Percentiles rank a stretch among this genome's conserved stretches.
These are phyloP conservation scores for Microsporum audouinii DNA, from an alignment of 2,329 filamentous ascomycete species.

Conservation along the genomic window DNA sequence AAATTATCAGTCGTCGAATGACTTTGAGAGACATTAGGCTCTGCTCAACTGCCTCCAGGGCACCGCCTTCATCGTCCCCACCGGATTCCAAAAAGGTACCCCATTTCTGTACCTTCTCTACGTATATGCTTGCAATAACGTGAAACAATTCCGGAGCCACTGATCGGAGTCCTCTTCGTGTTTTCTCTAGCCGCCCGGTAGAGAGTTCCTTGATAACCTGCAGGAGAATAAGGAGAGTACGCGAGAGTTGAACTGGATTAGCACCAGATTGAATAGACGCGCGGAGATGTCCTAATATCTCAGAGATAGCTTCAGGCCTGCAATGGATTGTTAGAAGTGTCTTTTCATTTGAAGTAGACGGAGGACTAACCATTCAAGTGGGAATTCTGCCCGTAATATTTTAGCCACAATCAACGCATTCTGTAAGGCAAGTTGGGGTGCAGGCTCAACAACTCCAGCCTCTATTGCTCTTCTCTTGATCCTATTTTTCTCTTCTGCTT, in stretches of 20 bases:
- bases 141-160: conserved; percentile 76
- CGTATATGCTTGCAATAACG: conserved; percentile 66
- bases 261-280: conserved; percentile 33
- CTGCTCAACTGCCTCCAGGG: conserved; percentile 57
- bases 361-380: conserved; percentile 57
- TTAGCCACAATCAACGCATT: conserved; percentile 83
- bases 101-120: conserved; percentile 61
- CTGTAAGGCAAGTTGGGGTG: conserved; percentile 66
- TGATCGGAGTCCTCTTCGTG: conserved; percentile 63
- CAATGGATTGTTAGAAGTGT: conserved; percentile 5
- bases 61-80: conserved; percentile 47
- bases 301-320: conserved; percentile 40
- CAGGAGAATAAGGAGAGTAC: conserved; percentile 64
- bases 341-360: background rate
- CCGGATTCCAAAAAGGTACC: conserved; percentile 47
- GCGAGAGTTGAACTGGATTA: conserved; percentile 51
- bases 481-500: conserved; percentile 58
- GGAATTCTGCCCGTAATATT: conserved; percentile 80
- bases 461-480: conserved; percentile 68
- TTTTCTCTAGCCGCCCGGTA: conserved; percentile 63
- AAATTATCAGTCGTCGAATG: conserved; percentile 63
- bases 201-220: conserved; percentile 85
- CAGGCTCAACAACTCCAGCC: conserved; percentile 64
- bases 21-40: conserved; percentile 70
- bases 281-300: conserved; percentile 53